Base-by-base conservation (phyloP, 352 stramenopile genomes). In the Phytophthora capsici region DNA sequence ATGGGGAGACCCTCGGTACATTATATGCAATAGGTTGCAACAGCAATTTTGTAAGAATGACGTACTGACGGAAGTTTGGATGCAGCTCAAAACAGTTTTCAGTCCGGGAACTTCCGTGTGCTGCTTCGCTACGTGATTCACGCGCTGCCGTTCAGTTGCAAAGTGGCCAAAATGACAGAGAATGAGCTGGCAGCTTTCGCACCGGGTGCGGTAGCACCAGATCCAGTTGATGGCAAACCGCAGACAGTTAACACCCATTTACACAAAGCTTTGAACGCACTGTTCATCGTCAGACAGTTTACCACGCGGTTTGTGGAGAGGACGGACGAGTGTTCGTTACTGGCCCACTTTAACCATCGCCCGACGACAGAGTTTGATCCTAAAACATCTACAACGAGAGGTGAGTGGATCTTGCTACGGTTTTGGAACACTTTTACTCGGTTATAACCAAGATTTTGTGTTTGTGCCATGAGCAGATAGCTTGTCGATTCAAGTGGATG, bases 251-350 rank as follows among this genome's bases (percentile, higher is more conserved):
- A 85, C 41, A 75, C 48, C 17, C 67, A 88, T 46, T 48, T 90
- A 45, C 50, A 77, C 9, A 66, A 87, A 67, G 65, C 78, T n/a
- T 47, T 86, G 19, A 94, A 94, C 25, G 80, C 84, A 43, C 67
- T 93, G 26, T 90, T 90, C 43, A 68, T 94, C 46, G 78, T 90
- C 57, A 82, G 84, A 34, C 79, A 89, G 57, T 90, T 93, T 26
- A 65, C 74, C 3, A 88, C 92, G 79, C 69, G 80, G 6, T 92
- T 91, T 50, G 71, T 94, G 3, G 84, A 91, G 23, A 84, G 78
- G 54, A 81, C 82, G 52, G 80, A 90, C 56, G 77, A 89, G 53
- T 80, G 60, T 19, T 77, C 83, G 30, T 68, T 90, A 44, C 69
- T 93, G 5, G 60, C 74, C 17, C 84, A 93, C 38, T 93, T 91